Conservation (phyloP, 2,329 filamentous ascomycete genomes). For the Fusarium liriodendri region DNA sequence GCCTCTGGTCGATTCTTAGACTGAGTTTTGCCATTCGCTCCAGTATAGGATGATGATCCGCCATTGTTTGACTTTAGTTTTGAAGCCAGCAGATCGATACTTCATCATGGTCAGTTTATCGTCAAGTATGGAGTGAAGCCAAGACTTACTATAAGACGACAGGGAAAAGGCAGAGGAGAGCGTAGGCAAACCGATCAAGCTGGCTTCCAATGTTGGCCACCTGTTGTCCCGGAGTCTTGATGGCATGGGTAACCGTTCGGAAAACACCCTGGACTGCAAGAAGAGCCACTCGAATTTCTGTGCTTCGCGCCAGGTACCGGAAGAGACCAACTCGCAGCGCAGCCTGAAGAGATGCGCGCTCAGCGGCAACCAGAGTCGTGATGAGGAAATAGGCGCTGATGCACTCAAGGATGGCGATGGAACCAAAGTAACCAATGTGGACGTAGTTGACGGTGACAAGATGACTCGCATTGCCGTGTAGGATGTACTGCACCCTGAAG, state of each 20-base stretch:
- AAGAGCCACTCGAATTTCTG: slow-evolving; percentile 50
- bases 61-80: not conserved
- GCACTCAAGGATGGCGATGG: slow-evolving; percentile 52
- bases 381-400: slow-evolving; percentile 52
- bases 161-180: not conserved
- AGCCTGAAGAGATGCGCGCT: slow-evolving; percentile 22
- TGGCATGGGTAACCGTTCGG: slow-evolving; percentile 49
- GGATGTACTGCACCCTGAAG: slow-evolving; percentile 44
- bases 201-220: not conserved
- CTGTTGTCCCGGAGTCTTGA: not conserved
- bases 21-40: not conserved
- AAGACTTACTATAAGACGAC: not conserved
- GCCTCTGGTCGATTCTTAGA: not conserved
- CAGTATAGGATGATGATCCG: not conserved
- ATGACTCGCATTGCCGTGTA: slow-evolving; percentile 35
- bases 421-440: slow-evolving; percentile 53
- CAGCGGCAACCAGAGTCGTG: slow-evolving; percentile 43
- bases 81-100: not conserved
- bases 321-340: slow-evolving; percentile 46
- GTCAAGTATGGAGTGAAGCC: no score
- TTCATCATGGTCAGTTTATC: not conserved
- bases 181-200: not conserved
- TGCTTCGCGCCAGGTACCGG: slow-evolving; percentile 49
- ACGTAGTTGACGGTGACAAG: slow-evolving; percentile 47
- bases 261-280: slow-evolving; percentile 50